Percentiles rank a stretch among this genome's conserved stretches.
Conservation (phyloP, 1,284 basidiomycete genomes). For the Cryptococcus sp. region DNA sequence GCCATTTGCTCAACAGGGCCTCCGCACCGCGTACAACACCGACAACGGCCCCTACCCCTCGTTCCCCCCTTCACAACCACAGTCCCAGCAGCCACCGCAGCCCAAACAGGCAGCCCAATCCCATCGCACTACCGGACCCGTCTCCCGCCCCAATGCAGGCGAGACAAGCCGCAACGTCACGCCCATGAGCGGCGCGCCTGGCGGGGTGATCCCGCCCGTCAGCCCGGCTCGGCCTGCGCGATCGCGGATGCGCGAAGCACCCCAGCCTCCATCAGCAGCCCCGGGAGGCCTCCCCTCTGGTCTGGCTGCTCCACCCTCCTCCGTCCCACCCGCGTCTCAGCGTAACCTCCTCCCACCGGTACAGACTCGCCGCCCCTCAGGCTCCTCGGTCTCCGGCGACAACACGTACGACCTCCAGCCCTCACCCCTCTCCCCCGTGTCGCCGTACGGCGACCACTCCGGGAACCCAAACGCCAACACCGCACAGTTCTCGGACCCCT, state of each 20-base stretch:
- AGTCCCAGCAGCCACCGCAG: not conserved
- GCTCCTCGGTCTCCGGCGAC: not conserved
- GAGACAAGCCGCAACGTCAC: slow-evolving; percentile 9
- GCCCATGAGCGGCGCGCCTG: not conserved
- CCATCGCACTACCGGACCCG: slow-evolving; percentile 3
- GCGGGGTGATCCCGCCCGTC: slow-evolving; percentile 4
- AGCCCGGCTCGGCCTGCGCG: slow-evolving; percentile 34
- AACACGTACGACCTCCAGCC: slow-evolving; percentile 20
- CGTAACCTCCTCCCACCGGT: slow-evolving; percentile 17
- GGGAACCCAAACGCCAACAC: not conserved
- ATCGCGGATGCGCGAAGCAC: slow-evolving; percentile 28
- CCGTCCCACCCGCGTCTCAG: slow-evolving; percentile 6
- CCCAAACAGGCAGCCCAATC: slow-evolving; percentile 1
- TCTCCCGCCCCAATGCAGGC: not conserved
- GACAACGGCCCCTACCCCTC: slow-evolving; percentile 22
- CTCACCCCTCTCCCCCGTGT: slow-evolving; percentile 31
- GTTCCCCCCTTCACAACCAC: slow-evolving; percentile 6
- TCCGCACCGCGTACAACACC: slow-evolving; percentile 12
- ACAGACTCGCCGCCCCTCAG: slow-evolving; percentile 19
- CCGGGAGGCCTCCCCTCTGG: not conserved
- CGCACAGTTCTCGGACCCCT: slow-evolving; percentile 32
- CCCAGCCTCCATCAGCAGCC: slow-evolving; percentile 10
- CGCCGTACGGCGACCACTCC: not conserved
- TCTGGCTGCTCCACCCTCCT: not conserved
- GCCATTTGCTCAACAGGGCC: slow-evolving; percentile 14